These are phyloP conservation scores for Apiospora arundinis DNA, from an alignment of 2,329 filamentous ascomycete genomes.

Conservation along the genomic window DNA sequence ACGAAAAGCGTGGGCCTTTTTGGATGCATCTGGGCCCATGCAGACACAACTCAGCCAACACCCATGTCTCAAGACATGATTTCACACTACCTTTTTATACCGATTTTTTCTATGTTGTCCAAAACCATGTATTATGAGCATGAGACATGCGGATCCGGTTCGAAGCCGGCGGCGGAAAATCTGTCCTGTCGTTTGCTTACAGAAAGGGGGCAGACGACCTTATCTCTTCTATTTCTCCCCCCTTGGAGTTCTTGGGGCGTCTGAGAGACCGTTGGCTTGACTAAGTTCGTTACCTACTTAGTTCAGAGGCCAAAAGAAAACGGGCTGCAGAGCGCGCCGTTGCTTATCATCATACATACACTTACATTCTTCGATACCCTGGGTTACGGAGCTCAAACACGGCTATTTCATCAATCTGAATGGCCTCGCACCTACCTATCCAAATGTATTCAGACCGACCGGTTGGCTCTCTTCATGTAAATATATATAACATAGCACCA, in stretches of 20 bases:
- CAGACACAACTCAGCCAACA: not conserved
- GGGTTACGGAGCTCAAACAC: not conserved
- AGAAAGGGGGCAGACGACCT: not conserved
- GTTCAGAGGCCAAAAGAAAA: not conserved
- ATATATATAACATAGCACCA: not conserved
- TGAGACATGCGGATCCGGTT: conserved; percentile 16
- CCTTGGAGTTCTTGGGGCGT: not conserved
- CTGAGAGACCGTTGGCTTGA: not conserved
- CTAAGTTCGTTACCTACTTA: not conserved
- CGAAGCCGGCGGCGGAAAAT: conserved; percentile 8
- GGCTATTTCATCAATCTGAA: not conserved
- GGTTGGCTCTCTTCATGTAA: conserved; percentile 4
- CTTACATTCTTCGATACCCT: conserved; percentile 18
- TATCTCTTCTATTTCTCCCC: not conserved
- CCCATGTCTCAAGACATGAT: conserved; percentile 5
- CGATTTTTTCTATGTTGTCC: conserved; percentile 5
- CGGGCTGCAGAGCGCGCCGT: not conserved
- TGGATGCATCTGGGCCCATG: not conserved
- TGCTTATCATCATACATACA: not conserved
- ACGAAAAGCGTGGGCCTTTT: not conserved
- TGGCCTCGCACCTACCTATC: conserved; percentile 6
- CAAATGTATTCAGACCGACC: not conserved
- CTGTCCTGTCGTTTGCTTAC: conserved; percentile 10
- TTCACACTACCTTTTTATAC: not conserved
- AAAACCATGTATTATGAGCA: conserved; percentile 18